A percentile compares a stretch with the other conserved stretches of the same genome.
These are phyloP conservation scores for Nemania diffusa DNA, from an alignment of 2,329 filamentous ascomycete genomes.

Conservation along the genomic window DNA sequence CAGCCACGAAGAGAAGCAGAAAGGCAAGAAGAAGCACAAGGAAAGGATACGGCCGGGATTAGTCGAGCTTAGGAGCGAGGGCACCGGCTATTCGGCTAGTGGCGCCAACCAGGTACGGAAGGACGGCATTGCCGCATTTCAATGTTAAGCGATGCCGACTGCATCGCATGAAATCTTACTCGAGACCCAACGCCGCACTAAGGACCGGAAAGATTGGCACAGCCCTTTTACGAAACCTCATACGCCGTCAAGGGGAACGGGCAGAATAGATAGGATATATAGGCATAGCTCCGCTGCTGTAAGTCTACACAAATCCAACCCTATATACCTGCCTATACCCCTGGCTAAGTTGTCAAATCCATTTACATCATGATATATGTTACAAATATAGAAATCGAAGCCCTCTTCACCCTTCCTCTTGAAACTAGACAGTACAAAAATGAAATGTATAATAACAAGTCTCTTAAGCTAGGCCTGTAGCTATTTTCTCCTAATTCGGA, in stretches of 20 bases:
- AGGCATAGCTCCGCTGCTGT: constrained; percentile 16
- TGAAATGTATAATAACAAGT: background rate
- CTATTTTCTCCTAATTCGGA: constrained; percentile 11
- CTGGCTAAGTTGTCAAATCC: background rate
- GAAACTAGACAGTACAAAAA: constrained; percentile 2
- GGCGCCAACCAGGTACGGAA: constrained; percentile 84
- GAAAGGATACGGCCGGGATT: constrained; percentile 75
- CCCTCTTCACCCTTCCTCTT: background rate
- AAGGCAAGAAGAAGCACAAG: constrained; percentile 59
- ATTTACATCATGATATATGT: constrained; percentile 18
- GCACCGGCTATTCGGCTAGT: constrained; percentile 91
- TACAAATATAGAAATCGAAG: constrained; percentile 3
- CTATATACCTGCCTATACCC: background rate
- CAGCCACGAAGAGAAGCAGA: constrained; percentile 45
- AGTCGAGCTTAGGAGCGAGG: constrained; percentile 83
- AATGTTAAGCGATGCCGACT: constrained; percentile 66
- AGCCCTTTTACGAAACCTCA: background rate
- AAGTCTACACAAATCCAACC: constrained; percentile 15
- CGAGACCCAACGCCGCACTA: background rate
- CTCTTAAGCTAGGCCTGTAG: background rate
- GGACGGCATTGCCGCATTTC: constrained; percentile 77
- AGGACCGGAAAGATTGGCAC: background rate
- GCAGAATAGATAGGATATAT: constrained; percentile 10
- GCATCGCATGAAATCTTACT: constrained; percentile 4
- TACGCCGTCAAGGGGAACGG: background rate